phyloP scores from a whole-genome alignment of 2,329 filamentous ascomycete genomes.

The Knufia fluminis region DNA sequence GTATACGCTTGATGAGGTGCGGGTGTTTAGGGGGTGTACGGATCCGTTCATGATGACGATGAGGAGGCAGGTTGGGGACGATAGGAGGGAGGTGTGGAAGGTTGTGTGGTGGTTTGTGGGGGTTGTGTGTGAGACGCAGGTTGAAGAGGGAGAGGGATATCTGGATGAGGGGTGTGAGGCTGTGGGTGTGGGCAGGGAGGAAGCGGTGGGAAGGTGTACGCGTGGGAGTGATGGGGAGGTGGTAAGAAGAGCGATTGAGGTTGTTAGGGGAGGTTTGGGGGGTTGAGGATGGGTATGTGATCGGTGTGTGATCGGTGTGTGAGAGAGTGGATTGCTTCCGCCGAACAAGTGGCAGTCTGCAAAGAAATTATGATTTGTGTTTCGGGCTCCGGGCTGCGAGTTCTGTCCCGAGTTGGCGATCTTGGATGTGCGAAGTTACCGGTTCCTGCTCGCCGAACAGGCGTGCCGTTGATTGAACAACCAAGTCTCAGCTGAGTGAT shows the following conservation, averaged over 20 bases:
- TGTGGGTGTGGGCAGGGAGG: slow-evolving; percentile 10
- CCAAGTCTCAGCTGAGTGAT: no score
- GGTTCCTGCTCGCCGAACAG: no score
- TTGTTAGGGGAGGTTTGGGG: not conserved
- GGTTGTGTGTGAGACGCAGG: slow-evolving; percentile 12
- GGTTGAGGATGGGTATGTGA: no score
- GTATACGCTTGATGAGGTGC: not conserved
- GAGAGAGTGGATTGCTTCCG: no score
- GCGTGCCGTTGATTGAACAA: no score
- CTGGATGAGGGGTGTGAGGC: slow-evolving; percentile 11
- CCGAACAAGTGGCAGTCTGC: no score
- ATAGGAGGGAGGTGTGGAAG: slow-evolving; percentile 8
- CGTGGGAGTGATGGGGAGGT: slow-evolving; percentile 11
- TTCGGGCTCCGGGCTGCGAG: no score
- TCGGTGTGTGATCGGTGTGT: no score
- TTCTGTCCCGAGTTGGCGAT: no score
- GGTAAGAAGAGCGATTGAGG: not conserved
- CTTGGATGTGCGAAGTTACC: no score
- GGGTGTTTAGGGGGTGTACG: not conserved
- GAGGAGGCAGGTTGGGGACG: not conserved
- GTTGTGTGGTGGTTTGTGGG: slow-evolving; percentile 19
- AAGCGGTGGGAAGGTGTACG: slow-evolving; percentile 15
- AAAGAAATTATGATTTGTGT: no score
- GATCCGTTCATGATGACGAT: not conserved
- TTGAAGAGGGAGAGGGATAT: slow-evolving; percentile 14